Base-by-base conservation (phyloP, 306 rosid genomes). In the Corylus avellana region DNA sequence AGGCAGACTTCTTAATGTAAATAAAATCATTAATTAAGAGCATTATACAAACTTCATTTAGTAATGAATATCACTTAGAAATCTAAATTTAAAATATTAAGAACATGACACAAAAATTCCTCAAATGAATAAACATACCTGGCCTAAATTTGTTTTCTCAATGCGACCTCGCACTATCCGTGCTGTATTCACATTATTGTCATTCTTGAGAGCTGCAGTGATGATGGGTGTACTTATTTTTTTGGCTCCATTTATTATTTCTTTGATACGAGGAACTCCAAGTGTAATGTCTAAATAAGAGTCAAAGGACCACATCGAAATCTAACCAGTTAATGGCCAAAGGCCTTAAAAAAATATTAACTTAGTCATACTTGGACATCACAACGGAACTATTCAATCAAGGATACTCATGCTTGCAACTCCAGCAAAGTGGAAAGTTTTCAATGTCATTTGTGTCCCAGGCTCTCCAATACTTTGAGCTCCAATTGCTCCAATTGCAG, bases 391-490 rank as follows among this genome's bases (percentile, higher is more conserved):
- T 75, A 70, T 39, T 76, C 77, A 72, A 78, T 86, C 56, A 89
- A 94, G 94, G 96, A 94, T 94, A 94, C 97, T 94, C 97, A 94
- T 94, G 98, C 98, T 94, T 68, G 97, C 97, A 90, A 94, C 97
- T 85, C 98, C 98, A 78, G 98, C 98, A 86, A 92, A 92, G 84
- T 94, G 98, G 83, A 94, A 94, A 75, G 97, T 94, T 89, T 92
- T 94, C 77, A 94, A 79, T 56, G 97, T 92, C 98, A 94, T 92
- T 80, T 94, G 98, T 39, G 98, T 92, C 88, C 98, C 98, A 72
- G 98, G 98, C 63, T 94, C 98, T 75, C 98, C 98, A 84, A 94
- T 94, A 89, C 98, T 94, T 83, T 92, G 97, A 80, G 97, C 98
- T 81, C 98, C 98, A 83, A 93, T 92, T 66, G 93, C 97, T 77